These are phyloP conservation scores for Nitzschia palea DNA, from an alignment of 108 stramenopile species.

Conservation along the genomic window DNA sequence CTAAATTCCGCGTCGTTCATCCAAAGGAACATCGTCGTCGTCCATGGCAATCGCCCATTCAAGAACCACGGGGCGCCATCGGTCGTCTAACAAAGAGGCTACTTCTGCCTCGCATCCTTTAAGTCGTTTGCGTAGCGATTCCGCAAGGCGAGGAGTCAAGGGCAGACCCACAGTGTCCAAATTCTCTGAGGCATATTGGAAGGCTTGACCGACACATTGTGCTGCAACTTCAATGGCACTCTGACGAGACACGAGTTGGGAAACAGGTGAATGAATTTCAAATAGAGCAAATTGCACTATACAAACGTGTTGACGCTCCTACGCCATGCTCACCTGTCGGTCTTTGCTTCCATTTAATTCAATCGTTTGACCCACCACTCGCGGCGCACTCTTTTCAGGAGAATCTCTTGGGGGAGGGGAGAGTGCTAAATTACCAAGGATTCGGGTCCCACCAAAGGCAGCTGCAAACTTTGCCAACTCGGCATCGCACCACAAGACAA, in stretches of 20 bases:
- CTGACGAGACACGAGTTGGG: too few relatives aligned
- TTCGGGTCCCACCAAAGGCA: slow-evolving; percentile 78
- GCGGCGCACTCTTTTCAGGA: slow-evolving; percentile 22
- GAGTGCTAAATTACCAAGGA: slow-evolving; percentile 71
- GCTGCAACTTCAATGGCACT: slow-evolving; percentile 79
- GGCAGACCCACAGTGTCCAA: slow-evolving; percentile 85
- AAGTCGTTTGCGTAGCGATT: slow-evolving; percentile 67
- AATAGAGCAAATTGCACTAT: too few relatives aligned
- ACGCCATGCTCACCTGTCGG: slow-evolving; percentile 1
- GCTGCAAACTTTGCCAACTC: slow-evolving; percentile 79
- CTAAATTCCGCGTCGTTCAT: slow-evolving; percentile 27
- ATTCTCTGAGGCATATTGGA: slow-evolving; percentile 75
- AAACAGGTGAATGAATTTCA: too few relatives aligned
- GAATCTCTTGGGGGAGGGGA: slow-evolving; percentile 60
- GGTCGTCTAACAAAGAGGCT: slow-evolving; percentile 50
- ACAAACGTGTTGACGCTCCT: too few relatives aligned
- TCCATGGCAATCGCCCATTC: slow-evolving; percentile 55
- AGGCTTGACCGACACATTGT: slow-evolving; percentile 85
- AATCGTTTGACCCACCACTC: slow-evolving; percentile 24
- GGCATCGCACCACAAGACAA: slow-evolving; percentile 85
- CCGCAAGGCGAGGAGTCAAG: slow-evolving; percentile 72
- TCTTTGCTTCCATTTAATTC: slow-evolving; percentile 31
- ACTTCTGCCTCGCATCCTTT: slow-evolving; percentile 89
- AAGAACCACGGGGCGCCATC: slow-evolving; percentile 61
- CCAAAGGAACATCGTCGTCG: slow-evolving; percentile 30